Evolutionary conservation across 768 basidiomycete species (phyloP).

Genomic region (Pleurotus citrinopileatus): DNA sequence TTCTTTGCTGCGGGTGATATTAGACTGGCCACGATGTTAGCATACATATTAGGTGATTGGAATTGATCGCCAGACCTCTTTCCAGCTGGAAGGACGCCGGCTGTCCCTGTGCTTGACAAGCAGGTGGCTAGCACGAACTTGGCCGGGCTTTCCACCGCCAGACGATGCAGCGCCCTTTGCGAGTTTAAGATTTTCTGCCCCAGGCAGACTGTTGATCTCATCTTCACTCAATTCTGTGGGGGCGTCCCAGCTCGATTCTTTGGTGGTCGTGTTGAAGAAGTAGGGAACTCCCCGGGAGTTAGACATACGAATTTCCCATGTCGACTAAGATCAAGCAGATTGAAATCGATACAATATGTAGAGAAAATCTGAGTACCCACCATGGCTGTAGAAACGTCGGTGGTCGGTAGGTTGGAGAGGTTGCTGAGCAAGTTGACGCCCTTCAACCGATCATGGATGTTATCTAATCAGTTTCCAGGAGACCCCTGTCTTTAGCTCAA

Average conservation of each 20-base stretch:
- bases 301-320: conserved; percentile 90
- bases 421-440: too few species aligned
- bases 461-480: background rate
- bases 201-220: conserved; percentile 61
- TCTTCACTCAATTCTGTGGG: conserved; percentile 63
- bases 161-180: conserved; percentile 11
- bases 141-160: conserved; percentile 30
- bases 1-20: conserved; percentile 83
- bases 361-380: background rate
- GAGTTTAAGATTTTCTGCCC: conserved; percentile 47
- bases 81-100: conserved; percentile 79
- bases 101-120: conserved; percentile 88
- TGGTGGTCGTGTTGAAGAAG: conserved; percentile 77
- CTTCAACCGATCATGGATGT: background rate
- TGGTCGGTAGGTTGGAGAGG: background rate
- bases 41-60: conserved; percentile 2
- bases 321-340: conserved; percentile 14
- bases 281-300: conserved; percentile 76
- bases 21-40: conserved; percentile 38
- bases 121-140: conserved; percentile 93
- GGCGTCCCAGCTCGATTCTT: conserved; percentile 76
- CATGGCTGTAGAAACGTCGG: background rate
- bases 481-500: too few species aligned
- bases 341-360: background rate
- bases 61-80: conserved; percentile 54